Evolutionary conservation across 2,329 filamentous ascomycete species (phyloP), one percentile per base, ranked within the genome.

Genomic region (Ophiocordyceps camponoti-floridani): DNA sequence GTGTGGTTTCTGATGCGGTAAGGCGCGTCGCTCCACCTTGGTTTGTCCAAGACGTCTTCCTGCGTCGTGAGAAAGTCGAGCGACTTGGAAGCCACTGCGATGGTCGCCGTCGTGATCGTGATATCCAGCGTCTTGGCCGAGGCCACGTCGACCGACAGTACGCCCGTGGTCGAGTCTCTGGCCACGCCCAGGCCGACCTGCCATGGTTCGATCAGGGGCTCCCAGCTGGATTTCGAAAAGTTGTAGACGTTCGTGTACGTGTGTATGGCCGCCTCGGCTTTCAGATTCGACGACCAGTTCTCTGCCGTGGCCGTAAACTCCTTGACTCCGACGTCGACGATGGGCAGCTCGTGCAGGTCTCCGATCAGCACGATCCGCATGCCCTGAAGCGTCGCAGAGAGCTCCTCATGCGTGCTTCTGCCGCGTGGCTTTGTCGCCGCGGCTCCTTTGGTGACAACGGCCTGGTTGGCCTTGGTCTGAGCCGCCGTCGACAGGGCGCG

Each of bases 181-280:
- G 84, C 79, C 58, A 96, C 77, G 49, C 93, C 85, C 52, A 98
- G 78, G 2, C 87, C 87, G n/a, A 96, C 70, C 51, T 89, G 79
- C 91, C 91, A 98, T 8, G 93, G 93, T 59, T 98, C 91, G 26
- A 98, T 77, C 31, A 98, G 65, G 3, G 91, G 91, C 60, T 98
- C 91, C 91, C 91, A 98, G 4, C 87, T 86, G 0, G 91, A 98
- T 60, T 98, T 98, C 13, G 91, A 91, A 63, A 98, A 98, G 62
- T 98, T 98, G 69, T 94, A 98, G 26, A 98, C 82, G 55, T 96
- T 98, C 53, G 93, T 76, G 61, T 94, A 94, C 50, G 89, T 86
- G 49, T 95, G 86, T 42, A 98, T 79, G n/a, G 77, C 82, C 0
- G 86, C 84, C 56, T 95, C 86, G 0, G 85, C 89, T 54, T 80